phyloP scores from a whole-genome alignment of 1,284 basidiomycete genomes.

The Fomitopsis palustris region DNA sequence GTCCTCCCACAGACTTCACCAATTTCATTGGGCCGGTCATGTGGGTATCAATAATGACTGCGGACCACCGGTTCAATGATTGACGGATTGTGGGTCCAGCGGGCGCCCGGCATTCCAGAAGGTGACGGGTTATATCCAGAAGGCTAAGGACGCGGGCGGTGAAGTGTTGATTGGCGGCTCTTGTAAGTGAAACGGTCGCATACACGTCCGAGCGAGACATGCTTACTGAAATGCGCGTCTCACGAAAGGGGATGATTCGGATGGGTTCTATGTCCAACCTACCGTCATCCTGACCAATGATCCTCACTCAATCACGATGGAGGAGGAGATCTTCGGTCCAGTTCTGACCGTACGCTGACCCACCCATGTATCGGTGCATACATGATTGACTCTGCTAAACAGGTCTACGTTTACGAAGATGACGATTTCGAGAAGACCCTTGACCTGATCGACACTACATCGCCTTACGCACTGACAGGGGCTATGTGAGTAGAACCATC shows the following conservation, averaged over 20 bases:
- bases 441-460: conserved; percentile 84
- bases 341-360: conserved; percentile 75
- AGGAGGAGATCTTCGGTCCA: conserved; percentile 96
- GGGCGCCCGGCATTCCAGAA: conserved; percentile 86
- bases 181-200: conserved; percentile 38
- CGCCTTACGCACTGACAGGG: conserved; percentile 89
- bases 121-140: conserved; percentile 81
- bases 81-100: conserved; percentile 33
- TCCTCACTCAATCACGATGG: conserved; percentile 88
- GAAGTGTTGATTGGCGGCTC: conserved; percentile 87
- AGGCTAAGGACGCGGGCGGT: conserved; percentile 87
- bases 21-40: conserved; percentile 98
- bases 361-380: neutral
- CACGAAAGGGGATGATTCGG: conserved; percentile 79
- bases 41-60: conserved; percentile 37
- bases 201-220: neutral
- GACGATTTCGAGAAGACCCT: conserved; percentile 82
- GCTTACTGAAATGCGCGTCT: neutral
- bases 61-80: neutral
- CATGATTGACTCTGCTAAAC: neutral
- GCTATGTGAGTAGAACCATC: conserved; percentile 59
- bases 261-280: conserved; percentile 92
- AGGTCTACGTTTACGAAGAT: conserved; percentile 87
- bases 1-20: conserved; percentile 72
- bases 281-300: conserved; percentile 95